These are phyloP conservation scores for Nemania abortiva DNA, from an alignment of 2,329 filamentous ascomycete species.

Conservation along the genomic window DNA sequence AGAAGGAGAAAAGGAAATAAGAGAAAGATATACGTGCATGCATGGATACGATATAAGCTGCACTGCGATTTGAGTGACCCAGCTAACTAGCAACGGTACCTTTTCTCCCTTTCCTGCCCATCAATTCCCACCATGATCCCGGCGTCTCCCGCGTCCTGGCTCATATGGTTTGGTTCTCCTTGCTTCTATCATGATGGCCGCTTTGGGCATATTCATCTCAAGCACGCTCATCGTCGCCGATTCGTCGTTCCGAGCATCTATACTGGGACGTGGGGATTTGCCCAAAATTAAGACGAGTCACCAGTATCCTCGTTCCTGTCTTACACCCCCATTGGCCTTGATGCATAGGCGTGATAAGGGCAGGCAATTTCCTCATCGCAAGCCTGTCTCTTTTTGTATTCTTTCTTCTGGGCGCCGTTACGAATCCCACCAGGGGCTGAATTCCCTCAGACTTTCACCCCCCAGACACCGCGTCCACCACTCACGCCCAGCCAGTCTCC, in stretches of 20 bases:
- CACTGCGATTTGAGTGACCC: conserved; percentile 7
- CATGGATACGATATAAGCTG: conserved; percentile 15
- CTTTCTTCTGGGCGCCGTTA: neutral
- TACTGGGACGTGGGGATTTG: conserved; percentile 5
- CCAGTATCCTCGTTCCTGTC: neutral
- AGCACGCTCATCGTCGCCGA: conserved; percentile 4
- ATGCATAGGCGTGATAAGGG: neutral
- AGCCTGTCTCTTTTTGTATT: no score
- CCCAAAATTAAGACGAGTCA: neutral
- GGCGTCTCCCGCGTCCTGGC: neutral
- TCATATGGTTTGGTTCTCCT: neutral
- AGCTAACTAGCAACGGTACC: conserved; percentile 8
- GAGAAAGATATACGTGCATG: conserved; percentile 6
- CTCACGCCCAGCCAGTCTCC: conserved; percentile 89
- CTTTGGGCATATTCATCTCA: conserved; percentile 4
- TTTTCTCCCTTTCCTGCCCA: neutral
- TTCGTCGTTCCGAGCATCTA: conserved; percentile 7
- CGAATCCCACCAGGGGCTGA: neutral
- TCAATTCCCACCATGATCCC: neutral
- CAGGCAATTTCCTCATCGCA: neutral
- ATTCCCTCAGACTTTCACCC: conserved; percentile 62
- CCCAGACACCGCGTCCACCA: conserved; percentile 85
- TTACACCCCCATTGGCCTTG: neutral
- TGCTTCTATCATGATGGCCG: neutral
- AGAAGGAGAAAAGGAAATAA: conserved; percentile 2